Base-by-base conservation (phyloP, 345 rosid species). In the Gossypium ekmanianum region DNA sequence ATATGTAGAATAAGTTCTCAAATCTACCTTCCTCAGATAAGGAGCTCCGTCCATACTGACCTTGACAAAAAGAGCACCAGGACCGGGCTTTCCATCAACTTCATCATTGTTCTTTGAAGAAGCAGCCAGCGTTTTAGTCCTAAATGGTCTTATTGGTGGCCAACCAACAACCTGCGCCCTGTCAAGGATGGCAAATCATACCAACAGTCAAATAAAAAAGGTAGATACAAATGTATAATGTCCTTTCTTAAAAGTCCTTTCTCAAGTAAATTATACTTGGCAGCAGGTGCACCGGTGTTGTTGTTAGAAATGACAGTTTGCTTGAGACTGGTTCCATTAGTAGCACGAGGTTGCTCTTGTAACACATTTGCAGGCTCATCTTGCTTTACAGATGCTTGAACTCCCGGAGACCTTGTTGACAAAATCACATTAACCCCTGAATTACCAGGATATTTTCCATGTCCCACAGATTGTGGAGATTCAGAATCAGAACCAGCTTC, bases 1-100 rank as follows among this genome's bases (percentile, higher is more conserved):
- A 75, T 94, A 94, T n/a, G 83, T 78, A 24, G 93, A 81, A 81
- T 85, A 90, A 45, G 81, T 92, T 75, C 90, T 83, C 82, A 92
- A 84, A 78, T 92, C 97, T 10, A 94, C 98, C 79, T 94, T 94
- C 83, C 98, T 81, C 86, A 94, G 81, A 75, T 90, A 94, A 27
- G 96, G 97, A 78, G 97, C 98, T 61, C 98, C 97, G 43, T 90
- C 95, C 98, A 94, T 94, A 86, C 98, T 94, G 55, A 92, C 98
- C 80, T 94, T 94, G 65, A 94, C 84, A 82, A 88, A 76, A 48
- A 68, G 57, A 24, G 57, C 57, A 72, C 88, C 87, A 43, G 82
- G 88, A 81, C 91, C 86, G 1, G 92, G 94, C 48, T 90, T 91
- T 63, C 97, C 95, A 88, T 94, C 96, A 57, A 92, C 94, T 82